A percentile compares a stretch with the other conserved stretches of the same genome.
These are phyloP conservation scores for Bipolaris oryzae DNA, from an alignment of 2,329 filamentous ascomycete genomes.

Conservation along the genomic window DNA sequence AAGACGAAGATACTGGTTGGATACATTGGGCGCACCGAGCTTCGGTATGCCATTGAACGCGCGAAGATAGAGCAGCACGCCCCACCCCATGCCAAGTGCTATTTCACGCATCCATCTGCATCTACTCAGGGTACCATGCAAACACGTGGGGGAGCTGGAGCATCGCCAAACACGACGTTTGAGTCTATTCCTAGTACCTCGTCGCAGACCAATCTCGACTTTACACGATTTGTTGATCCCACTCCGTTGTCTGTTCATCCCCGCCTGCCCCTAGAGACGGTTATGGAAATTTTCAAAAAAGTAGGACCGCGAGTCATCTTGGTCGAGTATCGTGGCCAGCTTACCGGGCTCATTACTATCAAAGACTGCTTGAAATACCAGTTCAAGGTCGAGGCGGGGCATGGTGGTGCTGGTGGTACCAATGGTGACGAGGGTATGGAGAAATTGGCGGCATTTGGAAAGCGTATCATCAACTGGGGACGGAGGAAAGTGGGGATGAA, in stretches of 20 bases:
- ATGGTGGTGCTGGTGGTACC: slow-evolving; percentile 3
- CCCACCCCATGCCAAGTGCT: slow-evolving; percentile 72
- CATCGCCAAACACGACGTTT: slow-evolving; percentile 56
- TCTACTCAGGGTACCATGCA: slow-evolving; percentile 12
- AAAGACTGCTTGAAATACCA: slow-evolving; percentile 98
- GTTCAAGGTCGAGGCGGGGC: slow-evolving; percentile 83
- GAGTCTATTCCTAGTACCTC: slow-evolving; percentile 64
- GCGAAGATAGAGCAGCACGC: slow-evolving; percentile 67
- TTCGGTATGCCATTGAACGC: slow-evolving; percentile 87
- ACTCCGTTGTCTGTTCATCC: slow-evolving; percentile 92
- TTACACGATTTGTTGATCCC: slow-evolving; percentile 84
- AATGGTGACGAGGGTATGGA: slow-evolving; percentile 41
- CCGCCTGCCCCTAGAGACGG: slow-evolving; percentile 87
- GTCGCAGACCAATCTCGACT: slow-evolving; percentile 68
- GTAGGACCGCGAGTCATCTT: slow-evolving; percentile 93
- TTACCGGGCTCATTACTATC: slow-evolving; percentile 87
- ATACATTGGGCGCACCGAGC: slow-evolving; percentile 90
- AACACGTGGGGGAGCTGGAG: slow-evolving; percentile 27
- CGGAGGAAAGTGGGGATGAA: slow-evolving; percentile 26
- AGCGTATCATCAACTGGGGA: slow-evolving; percentile 24
- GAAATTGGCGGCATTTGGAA: slow-evolving; percentile 31
- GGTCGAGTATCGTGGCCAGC: slow-evolving; percentile 83
- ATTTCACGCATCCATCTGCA: slow-evolving; percentile 63
- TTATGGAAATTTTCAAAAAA: slow-evolving; percentile 98
- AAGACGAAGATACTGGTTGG: slow-evolving; percentile 76